Evolutionary conservation across 2,329 filamentous ascomycete species (phyloP).

Genomic region (Plenodomus lindquistii): DNA sequence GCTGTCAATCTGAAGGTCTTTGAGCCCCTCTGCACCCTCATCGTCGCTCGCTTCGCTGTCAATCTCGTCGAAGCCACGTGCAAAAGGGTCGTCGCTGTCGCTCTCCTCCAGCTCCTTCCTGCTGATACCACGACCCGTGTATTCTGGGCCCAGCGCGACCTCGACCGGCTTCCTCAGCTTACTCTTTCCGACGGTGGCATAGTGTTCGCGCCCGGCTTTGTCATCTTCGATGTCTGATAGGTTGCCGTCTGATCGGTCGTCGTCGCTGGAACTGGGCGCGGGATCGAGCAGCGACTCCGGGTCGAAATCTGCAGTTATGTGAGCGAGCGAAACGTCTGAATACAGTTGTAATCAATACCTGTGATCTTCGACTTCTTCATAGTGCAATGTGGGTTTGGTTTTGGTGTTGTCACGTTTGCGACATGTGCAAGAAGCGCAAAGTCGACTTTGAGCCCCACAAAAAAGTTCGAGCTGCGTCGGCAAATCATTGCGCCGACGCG

Average conservation of each 20-base stretch:
- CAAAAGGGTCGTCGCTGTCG: constrained; percentile 58
- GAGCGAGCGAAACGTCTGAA: neutral
- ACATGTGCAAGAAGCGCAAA: constrained; percentile 9
- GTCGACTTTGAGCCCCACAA: constrained; percentile 30
- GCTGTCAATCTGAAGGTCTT: constrained; percentile 10
- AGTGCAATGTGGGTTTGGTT: constrained; percentile 3
- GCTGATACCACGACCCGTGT: constrained; percentile 76
- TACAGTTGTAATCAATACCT: constrained; percentile 14
- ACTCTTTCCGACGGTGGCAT: constrained; percentile 81
- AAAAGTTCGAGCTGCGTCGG: constrained; percentile 32
- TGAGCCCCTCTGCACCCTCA: constrained; percentile 18
- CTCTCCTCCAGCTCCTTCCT: constrained; percentile 64
- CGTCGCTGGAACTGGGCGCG: constrained; percentile 59
- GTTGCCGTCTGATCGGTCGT: constrained; percentile 58
- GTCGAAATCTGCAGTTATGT: constrained; percentile 67
- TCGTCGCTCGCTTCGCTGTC: constrained; percentile 47
- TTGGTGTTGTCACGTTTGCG: constrained; percentile 2
- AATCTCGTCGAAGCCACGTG: constrained; percentile 48
- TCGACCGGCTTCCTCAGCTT: constrained; percentile 76
- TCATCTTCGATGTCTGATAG: constrained; percentile 45
- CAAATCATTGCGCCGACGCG: constrained; percentile 16
- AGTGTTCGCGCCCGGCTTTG: constrained; percentile 79
- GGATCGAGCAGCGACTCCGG: constrained; percentile 70
- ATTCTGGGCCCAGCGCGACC: constrained; percentile 73
- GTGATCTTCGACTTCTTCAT: constrained; percentile 39